Evolutionary conservation across 495 filamentous ascomycete genomes (phyloP).

Genomic region (Trichoderma reesei): DNA sequence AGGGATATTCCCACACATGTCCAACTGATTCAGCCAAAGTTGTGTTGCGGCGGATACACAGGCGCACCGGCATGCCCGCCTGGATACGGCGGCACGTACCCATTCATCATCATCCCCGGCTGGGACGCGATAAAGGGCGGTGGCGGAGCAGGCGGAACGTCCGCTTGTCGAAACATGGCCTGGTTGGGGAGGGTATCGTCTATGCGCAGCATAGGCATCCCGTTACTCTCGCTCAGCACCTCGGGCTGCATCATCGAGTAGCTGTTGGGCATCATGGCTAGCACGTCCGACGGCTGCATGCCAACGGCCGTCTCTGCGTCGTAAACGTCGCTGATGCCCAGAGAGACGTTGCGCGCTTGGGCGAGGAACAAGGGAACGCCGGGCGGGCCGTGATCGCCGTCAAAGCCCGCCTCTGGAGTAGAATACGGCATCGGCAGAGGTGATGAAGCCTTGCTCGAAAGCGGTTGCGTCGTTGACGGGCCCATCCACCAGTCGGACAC

Average conservation of each 20-base stretch:
- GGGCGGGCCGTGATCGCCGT: constrained; percentile 5
- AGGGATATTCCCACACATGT: no score
- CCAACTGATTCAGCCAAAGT: background rate
- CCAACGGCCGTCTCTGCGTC: constrained; percentile 2
- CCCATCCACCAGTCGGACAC: constrained; percentile 7
- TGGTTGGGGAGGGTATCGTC: constrained; percentile 1
- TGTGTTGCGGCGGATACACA: background rate
- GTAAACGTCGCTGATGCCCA: background rate
- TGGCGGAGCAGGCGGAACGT: background rate
- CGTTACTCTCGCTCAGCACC: background rate
- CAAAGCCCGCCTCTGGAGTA: background rate
- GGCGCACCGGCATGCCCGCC: background rate
- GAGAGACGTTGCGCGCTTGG: constrained; percentile 1
- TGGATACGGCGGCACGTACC: constrained; percentile 6
- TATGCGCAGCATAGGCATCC: background rate
- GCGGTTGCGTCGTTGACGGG: background rate
- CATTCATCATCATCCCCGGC: constrained; percentile 6
- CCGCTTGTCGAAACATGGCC: background rate
- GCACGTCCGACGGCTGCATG: background rate
- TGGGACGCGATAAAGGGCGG: background rate
- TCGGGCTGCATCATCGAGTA: background rate
- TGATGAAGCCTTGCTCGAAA: background rate
- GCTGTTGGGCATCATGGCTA: background rate
- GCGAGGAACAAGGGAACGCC: constrained; percentile 8
- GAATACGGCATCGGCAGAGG: background rate